Evolutionary conservation across 345 rosid genomes (phyloP), one percentile per base, ranked within the genome.

Genomic region (Eucalyptus sp.): DNA sequence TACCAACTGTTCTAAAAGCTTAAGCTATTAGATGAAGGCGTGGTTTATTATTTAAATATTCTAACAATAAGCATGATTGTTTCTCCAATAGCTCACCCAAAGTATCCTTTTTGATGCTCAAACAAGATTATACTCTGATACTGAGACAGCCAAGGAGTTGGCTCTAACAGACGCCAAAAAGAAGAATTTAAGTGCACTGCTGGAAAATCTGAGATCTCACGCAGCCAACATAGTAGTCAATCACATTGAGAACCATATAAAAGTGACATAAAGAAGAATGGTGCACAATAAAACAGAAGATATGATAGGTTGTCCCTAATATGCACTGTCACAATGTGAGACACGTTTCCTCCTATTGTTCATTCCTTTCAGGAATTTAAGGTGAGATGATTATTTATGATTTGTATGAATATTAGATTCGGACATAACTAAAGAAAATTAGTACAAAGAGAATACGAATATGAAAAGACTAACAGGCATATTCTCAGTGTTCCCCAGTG

Each of bases 401-500:
- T 20, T 41, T 41, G 84, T 37, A 76, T 41, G 48, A 76, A 41
- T 76, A 41, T 76, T 29, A 48, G 84, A 41, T 41, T 37, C 15
- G 29, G 56, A 89, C 84, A 87, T 10, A 22, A 66, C 37, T 37
- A 58, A 84, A 66, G 54, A 48, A 64, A 48, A 76, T 22, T 24
- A 89, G 60, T 41, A 50, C 50, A 50, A 71, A 56, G 49, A 64
- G 80, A 89, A 71, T 10, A 54, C 37, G 88, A 37, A 58, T 60
- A 89, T 66, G 52, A 54, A 25, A 86, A 48, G 50, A 94, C 98
- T 94, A 90, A 98, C 99, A 31, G 97, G 95, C 99, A 98, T 97
- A 90, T 95, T 98, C 93, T 98, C 99, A 22, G 99, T 97, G 93
- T 97, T 98, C 68, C 99, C 99, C 89, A 98, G 92, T 86, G 99